A percentile compares a stretch with the other conserved stretches of the same genome.
Evolutionary conservation across 306 rosid genomes (phyloP).

Genomic region (Cicer yamashitae): DNA sequence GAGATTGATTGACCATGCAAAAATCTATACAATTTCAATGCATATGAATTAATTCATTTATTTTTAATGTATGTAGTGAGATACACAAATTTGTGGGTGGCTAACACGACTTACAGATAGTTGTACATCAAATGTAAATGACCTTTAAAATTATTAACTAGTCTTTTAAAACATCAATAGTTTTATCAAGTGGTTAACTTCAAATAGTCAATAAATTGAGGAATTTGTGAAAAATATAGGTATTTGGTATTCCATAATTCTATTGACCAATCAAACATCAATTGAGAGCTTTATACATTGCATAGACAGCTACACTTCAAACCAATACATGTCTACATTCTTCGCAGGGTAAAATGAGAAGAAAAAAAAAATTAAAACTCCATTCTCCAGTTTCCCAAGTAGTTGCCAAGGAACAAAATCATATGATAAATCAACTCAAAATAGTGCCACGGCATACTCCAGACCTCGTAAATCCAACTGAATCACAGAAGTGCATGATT

Average conservation of each 20-base stretch:
- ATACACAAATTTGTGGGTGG: too few species aligned
- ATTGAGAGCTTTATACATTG: slow-evolving; percentile 58
- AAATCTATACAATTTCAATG: too few species aligned
- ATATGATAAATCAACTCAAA: slow-evolving; percentile 46
- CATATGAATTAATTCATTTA: too few species aligned
- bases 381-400: slow-evolving; percentile 41
- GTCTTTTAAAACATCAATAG: too few species aligned
- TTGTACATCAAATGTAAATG: too few species aligned
- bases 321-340: slow-evolving; percentile 49
- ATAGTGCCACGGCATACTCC: slow-evolving; percentile 36
- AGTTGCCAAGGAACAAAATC: slow-evolving; percentile 42
- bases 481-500: slow-evolving; percentile 39
- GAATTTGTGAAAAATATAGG: background rate
- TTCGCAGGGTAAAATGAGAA: slow-evolving; percentile 36
- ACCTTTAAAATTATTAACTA: too few species aligned
- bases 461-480: slow-evolving; percentile 26
- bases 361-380: slow-evolving; percentile 41
- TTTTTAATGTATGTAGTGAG: too few species aligned
- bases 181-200: too few species aligned
- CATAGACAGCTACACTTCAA: slow-evolving; percentile 45
- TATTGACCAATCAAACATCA: slow-evolving; percentile 45
- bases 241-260: slow-evolving; percentile 4
- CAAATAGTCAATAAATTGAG: too few species aligned
- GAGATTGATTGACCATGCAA: too few species aligned
- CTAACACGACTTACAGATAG: too few species aligned